Conservation (phyloP, 441 rosid species). For the Jatropha podagrica region DNA sequence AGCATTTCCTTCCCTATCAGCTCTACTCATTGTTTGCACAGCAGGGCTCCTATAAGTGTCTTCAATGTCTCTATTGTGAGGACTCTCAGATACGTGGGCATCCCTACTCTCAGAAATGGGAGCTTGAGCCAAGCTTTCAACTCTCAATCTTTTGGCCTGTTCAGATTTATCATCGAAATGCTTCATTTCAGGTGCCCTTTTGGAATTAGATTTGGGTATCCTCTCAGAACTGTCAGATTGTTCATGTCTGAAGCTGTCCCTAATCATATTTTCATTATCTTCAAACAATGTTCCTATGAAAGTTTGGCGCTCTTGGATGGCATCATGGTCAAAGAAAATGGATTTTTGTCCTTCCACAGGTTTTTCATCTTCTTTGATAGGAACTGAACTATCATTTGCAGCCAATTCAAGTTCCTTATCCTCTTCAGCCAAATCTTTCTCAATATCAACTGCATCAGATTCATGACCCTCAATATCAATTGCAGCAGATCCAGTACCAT, state of each 20-base stretch:
- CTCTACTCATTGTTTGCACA: constrained; percentile 38
- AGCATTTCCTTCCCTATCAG: constrained; percentile 39
- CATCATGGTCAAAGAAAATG: constrained; percentile 42
- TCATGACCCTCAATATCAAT: constrained; percentile 57
- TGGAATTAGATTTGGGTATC: constrained; percentile 46
- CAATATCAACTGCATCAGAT: constrained; percentile 53
- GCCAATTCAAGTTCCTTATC: constrained; percentile 51
- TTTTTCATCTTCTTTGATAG: constrained; percentile 37
- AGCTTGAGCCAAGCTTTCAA: constrained; percentile 43
- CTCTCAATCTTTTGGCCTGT: constrained; percentile 52
- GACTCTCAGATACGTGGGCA: constrained; percentile 38
- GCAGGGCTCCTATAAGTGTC: constrained; percentile 42
- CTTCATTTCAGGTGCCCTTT: constrained; percentile 46
- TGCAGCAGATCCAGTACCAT: constrained; percentile 49
- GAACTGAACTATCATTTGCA: constrained; percentile 30
- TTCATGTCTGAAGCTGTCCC: constrained; percentile 48
- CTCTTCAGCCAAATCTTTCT: constrained; percentile 57
- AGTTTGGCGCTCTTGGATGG: constrained; percentile 54
- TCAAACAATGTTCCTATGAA: constrained; percentile 83
- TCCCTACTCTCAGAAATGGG: constrained; percentile 47
- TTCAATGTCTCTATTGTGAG: constrained; percentile 29
- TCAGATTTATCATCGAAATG: constrained; percentile 46
- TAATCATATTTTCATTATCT: constrained; percentile 51
- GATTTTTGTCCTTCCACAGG: constrained; percentile 39
- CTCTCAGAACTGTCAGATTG: constrained; percentile 52